Evolutionary conservation across 176 grass and related monocot species (phyloP).

Genomic region (Puya raimondii): DNA sequence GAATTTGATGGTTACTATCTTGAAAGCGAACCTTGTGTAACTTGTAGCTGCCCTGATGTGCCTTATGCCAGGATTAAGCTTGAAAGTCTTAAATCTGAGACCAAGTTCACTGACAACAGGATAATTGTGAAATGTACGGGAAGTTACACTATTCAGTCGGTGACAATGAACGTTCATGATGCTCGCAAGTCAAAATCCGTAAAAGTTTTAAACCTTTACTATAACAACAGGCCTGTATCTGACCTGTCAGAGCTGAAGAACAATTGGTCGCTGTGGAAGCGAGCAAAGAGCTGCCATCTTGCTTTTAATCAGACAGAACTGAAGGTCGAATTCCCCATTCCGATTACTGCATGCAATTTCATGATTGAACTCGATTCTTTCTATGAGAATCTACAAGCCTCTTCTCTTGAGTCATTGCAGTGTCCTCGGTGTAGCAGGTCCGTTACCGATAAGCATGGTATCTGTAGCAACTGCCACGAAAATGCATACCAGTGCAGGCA

Average conservation of each 20-base stretch:
- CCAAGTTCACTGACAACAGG: constrained; percentile 94
- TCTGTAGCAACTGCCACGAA: constrained; percentile 97
- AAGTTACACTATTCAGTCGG: constrained; percentile 90
- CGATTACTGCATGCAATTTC: constrained; percentile 95
- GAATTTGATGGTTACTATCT: constrained; percentile 98
- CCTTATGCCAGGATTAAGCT: constrained; percentile 88
- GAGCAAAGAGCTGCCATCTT: constrained; percentile 94
- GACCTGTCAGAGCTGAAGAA: constrained; percentile 96
- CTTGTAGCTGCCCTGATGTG: constrained; percentile 95
- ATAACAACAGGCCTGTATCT: constrained; percentile 75
- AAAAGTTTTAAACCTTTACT: constrained; percentile 92
- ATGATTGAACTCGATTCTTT: constrained; percentile 99
- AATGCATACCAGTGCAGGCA: constrained; percentile 98
- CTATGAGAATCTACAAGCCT: constrained; percentile 98
- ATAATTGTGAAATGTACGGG: constrained; percentile 98
- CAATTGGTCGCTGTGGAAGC: constrained; percentile 98
- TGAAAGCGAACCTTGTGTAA: constrained; percentile 96
- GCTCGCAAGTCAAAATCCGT: constrained; percentile 93
- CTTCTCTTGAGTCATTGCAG: constrained; percentile 94
- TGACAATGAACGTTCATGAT: constrained; percentile 98
- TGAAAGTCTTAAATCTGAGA: constrained; percentile 94
- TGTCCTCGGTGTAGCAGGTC: constrained; percentile 92
- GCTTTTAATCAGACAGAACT: constrained; percentile 81
- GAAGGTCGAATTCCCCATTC: constrained; percentile 94
- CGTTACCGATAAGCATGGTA: constrained; percentile 95